Evolutionary conservation across 495 filamentous ascomycete species (phyloP).

Genomic region (Trichoderma reesei): DNA sequence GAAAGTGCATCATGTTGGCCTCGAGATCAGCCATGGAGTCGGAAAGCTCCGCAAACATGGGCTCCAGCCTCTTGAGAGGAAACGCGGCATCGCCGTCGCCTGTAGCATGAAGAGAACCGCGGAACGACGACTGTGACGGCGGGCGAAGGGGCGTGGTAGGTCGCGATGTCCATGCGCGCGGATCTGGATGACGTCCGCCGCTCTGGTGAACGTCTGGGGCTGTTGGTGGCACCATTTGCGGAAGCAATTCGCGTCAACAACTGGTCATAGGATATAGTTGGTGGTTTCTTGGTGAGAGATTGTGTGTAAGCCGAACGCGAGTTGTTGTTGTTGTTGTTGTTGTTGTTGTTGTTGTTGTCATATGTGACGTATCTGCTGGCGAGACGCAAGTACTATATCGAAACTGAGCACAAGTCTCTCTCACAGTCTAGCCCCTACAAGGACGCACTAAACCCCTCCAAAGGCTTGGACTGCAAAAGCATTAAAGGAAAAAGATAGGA

Average conservation of each 20-base stretch:
- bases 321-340: too few species aligned
- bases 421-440: too few species aligned
- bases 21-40: slow-evolving; percentile 94
- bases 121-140: slow-evolving; percentile 78
- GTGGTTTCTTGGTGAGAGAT: too few species aligned
- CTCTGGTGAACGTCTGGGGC: background rate
- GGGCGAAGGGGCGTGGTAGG: slow-evolving; percentile 91
- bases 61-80: slow-evolving; percentile 75
- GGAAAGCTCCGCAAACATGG: slow-evolving; percentile 83
- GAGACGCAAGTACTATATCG: too few species aligned
- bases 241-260: background rate
- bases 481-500: too few species aligned
- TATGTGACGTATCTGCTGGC: too few species aligned
- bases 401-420: too few species aligned
- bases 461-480: too few species aligned
- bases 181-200: slow-evolving; percentile 33
- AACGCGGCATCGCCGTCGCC: slow-evolving; percentile 52
- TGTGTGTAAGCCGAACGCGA: too few species aligned
- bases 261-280: background rate
- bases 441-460: too few species aligned
- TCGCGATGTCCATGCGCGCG: slow-evolving; percentile 50
- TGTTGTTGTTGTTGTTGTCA: too few species aligned
- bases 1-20: slow-evolving; percentile 93
- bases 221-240: background rate
- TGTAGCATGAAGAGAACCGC: slow-evolving; percentile 47